Evolutionary conservation across 2,329 filamentous ascomycete species (phyloP), one percentile per base, ranked within the genome.

Genomic region (Mycogone perniciosa): DNA sequence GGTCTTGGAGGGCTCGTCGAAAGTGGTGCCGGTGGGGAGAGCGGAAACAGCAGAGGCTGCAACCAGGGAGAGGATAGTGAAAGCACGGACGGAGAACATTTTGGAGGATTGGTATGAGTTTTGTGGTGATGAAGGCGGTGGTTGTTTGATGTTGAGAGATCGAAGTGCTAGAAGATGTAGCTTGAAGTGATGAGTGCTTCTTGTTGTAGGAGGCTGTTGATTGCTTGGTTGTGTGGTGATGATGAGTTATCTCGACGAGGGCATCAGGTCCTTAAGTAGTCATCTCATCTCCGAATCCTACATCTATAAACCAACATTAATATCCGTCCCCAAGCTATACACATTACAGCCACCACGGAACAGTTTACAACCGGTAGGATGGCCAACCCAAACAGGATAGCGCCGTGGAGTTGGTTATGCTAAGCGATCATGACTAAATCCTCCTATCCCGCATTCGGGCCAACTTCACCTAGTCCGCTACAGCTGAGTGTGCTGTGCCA

Each of bases 1-100:
- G 27, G 41, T 38, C 33, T 39, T 44, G 33, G 44, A 35, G 26
- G 35, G 31, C 29, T 53, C 40, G 10, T 46, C 46, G 7, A 13
- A 13, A 10, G 44, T 50, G n/a, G 53, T 54, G 30, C 29, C 39
- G 11, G 48, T 42, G 8, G 52, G 48, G 7, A 43, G 5, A 7
- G 52, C 49, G 31, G 48, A 37, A 30, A 48, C 46, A 6, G 44
- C 33, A 34, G 45, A 35, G 33, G 51, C 38, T n/a, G 46, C 37
- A 39, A 45, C 52, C 35, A 51, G 29, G 31, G 46, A 29, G 45
- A 52, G 37, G 13, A 44, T 26, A 31, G 47, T 13, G 47, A 54
- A 45, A 35, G 31, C 41, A 27, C 37, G 44, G 52, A 41, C 13
- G 34, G 50, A 44, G 29, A 39, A 13, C 52, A 54, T 54, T 34